Evolutionary conservation across 2,329 filamentous ascomycete genomes (phyloP).

Genomic region (Knufia petricola): DNA sequence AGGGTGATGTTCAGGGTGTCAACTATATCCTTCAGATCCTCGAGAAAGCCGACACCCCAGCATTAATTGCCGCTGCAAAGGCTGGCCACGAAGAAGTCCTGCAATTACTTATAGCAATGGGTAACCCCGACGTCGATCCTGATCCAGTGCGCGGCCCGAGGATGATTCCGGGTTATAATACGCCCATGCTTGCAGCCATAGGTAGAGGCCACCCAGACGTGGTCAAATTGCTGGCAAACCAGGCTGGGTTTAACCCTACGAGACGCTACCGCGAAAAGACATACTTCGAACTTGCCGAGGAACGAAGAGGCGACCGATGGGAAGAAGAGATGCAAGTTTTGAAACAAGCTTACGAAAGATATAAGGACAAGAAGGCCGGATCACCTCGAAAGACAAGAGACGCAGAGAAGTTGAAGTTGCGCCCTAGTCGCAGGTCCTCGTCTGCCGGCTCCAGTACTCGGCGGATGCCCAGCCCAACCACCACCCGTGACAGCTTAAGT

Average conservation of each 20-base stretch:
- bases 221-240: slow-evolving; percentile 66
- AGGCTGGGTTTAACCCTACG: slow-evolving; percentile 73
- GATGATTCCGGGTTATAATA: slow-evolving; percentile 57
- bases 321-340: slow-evolving; percentile 76
- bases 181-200: slow-evolving; percentile 88
- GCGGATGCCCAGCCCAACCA: slow-evolving; percentile 18
- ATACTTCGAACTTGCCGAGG: slow-evolving; percentile 78
- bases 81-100: slow-evolving; percentile 85
- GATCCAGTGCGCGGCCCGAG: slow-evolving; percentile 47
- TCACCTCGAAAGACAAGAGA: slow-evolving; percentile 34
- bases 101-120: slow-evolving; percentile 63
- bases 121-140: slow-evolving; percentile 59
- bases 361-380: slow-evolving; percentile 25
- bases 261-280: slow-evolving; percentile 63
- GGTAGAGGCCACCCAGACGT: slow-evolving; percentile 79
- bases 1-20: slow-evolving; percentile 41
- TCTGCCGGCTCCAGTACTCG: slow-evolving; percentile 29
- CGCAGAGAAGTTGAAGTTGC: slow-evolving; percentile 31
- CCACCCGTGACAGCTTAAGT: slow-evolving; percentile 17
- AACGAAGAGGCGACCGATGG: slow-evolving; percentile 78
- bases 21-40: slow-evolving; percentile 41
- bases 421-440: slow-evolving; percentile 29
- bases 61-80: slow-evolving; percentile 81
- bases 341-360: slow-evolving; percentile 49
- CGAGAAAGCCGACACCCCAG: slow-evolving; percentile 63